Evolutionary conservation across 2,329 filamentous ascomycete species (phyloP).

Genomic region (Pyrenochaeta sp.): DNA sequence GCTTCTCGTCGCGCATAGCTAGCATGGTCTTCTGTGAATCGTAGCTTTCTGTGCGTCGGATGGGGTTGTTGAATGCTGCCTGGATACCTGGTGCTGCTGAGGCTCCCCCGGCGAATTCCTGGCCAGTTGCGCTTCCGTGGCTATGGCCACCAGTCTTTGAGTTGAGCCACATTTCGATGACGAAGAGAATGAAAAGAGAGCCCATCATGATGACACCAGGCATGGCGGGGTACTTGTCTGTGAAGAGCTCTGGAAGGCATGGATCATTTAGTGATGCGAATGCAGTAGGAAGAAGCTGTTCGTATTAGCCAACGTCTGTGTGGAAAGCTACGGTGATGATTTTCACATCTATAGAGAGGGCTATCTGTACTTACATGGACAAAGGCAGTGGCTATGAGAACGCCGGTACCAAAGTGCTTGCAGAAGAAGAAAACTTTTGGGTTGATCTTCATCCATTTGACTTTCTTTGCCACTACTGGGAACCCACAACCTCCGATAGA

Average conservation of each 20-base stretch:
- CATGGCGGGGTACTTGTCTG: slow-evolving; percentile 66
- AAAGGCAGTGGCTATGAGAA: slow-evolving; percentile 86
- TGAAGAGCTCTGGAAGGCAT: slow-evolving; percentile 68
- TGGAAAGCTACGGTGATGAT: too few species aligned
- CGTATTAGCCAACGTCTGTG: slow-evolving; percentile 10
- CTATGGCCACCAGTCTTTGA: slow-evolving; percentile 66
- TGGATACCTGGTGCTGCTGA: slow-evolving; percentile 31
- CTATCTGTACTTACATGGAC: slow-evolving; percentile 64
- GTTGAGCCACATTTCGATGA: slow-evolving; percentile 70
- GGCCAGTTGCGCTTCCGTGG: slow-evolving; percentile 65
- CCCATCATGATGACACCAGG: slow-evolving; percentile 73
- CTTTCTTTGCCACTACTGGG: slow-evolving; percentile 57
- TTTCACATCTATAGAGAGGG: too few species aligned
- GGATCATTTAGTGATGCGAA: slow-evolving; percentile 59
- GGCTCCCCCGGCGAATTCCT: slow-evolving; percentile 36
- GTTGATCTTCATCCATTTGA: slow-evolving; percentile 67
- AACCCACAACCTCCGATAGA: slow-evolving; percentile 49
- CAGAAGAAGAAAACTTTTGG: slow-evolving; percentile 67
- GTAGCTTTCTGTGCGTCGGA: slow-evolving; percentile 43
- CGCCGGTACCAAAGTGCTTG: slow-evolving; percentile 74
- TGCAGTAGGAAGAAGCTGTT: slow-evolving; percentile 65
- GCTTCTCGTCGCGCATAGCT: slow-evolving; percentile 44
- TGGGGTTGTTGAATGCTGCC: slow-evolving; percentile 41
- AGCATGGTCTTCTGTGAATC: slow-evolving; percentile 47
- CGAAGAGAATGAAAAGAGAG: slow-evolving; percentile 68